phyloP scores from a whole-genome alignment of 2,329 filamentous ascomycete species.

The Penicillium sp. region DNA sequence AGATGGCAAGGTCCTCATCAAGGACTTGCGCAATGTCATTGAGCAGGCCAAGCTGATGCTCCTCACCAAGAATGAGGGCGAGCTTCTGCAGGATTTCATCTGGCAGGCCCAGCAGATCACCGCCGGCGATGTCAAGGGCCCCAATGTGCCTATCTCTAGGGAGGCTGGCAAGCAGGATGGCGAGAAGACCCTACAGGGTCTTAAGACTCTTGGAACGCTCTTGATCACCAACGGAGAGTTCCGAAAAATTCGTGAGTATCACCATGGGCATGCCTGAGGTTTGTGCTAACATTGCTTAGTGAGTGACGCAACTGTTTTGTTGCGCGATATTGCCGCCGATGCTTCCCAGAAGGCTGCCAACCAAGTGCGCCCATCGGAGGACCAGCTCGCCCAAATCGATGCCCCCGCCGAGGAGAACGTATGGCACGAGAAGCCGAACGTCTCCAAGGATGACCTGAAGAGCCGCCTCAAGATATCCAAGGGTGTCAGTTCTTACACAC shows the following conservation, averaged over 20 bases:
- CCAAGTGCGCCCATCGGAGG: conserved; percentile 74
- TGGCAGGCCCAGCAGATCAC: conserved; percentile 84
- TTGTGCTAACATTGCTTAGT: conserved; percentile 50
- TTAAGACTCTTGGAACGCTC: conserved; percentile 84
- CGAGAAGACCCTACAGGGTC: conserved; percentile 76
- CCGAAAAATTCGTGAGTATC: conserved; percentile 74
- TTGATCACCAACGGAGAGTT: conserved; percentile 96
- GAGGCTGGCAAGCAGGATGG: conserved; percentile 79
- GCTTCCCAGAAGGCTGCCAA: conserved; percentile 77
- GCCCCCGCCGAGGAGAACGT: conserved; percentile 84
- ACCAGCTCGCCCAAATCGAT: conserved; percentile 76
- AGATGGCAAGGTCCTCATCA: conserved; percentile 78
- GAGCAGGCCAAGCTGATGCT: conserved; percentile 81
- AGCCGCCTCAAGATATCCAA: conserved; percentile 58
- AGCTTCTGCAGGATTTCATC: conserved; percentile 94
- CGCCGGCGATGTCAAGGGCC: conserved; percentile 60
- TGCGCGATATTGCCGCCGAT: conserved; percentile 91
- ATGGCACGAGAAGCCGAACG: conserved; percentile 84
- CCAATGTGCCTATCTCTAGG: conserved; percentile 71
- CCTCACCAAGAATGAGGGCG: conserved; percentile 91
- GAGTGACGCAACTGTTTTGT: conserved; percentile 74
- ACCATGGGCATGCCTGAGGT: not conserved
- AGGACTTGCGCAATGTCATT: conserved; percentile 76
- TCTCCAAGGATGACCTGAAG: conserved; percentile 71
- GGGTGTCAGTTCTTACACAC: conserved; percentile 45